phyloP scores from a whole-genome alignment of 805 yeast species.

The Maudiozyma serrabonitensis region DNA sequence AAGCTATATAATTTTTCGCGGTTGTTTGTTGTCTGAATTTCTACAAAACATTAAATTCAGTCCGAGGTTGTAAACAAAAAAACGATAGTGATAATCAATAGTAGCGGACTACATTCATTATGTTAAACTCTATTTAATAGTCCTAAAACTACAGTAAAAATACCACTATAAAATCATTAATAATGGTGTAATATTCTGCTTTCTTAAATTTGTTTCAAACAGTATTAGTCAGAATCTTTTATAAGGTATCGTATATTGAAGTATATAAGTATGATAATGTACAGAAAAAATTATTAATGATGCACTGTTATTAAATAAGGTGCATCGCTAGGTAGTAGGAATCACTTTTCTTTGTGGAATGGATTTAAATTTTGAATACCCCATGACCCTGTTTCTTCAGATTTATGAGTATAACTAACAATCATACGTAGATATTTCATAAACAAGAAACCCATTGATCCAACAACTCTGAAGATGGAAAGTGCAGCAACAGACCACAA shows the following conservation, averaged over 20 bases:
- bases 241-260: neutral
- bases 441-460: constrained; percentile 62
- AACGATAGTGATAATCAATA: neutral
- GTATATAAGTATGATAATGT: neutral
- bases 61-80: neutral
- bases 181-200: too few relatives aligned
- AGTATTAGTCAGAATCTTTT: too few relatives aligned
- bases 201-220: too few relatives aligned
- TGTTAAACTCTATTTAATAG: too few relatives aligned
- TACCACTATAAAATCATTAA: too few relatives aligned
- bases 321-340: neutral
- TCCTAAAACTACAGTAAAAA: too few relatives aligned
- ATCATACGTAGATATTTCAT: constrained; percentile 32
- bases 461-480: constrained; percentile 72
- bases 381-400: constrained; percentile 29
- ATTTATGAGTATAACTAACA: constrained; percentile 33
- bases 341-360: constrained; percentile 1
- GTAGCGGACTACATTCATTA: neutral
- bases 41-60: neutral
- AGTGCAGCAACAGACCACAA: constrained; percentile 88
- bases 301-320: neutral
- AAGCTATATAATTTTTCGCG: too few relatives aligned
- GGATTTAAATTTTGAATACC: constrained; percentile 4
- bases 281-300: neutral
- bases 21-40: too few relatives aligned